Conservation (phyloP, 1,139 yeast species). For the Hyphopichia buzzinii region DNA sequence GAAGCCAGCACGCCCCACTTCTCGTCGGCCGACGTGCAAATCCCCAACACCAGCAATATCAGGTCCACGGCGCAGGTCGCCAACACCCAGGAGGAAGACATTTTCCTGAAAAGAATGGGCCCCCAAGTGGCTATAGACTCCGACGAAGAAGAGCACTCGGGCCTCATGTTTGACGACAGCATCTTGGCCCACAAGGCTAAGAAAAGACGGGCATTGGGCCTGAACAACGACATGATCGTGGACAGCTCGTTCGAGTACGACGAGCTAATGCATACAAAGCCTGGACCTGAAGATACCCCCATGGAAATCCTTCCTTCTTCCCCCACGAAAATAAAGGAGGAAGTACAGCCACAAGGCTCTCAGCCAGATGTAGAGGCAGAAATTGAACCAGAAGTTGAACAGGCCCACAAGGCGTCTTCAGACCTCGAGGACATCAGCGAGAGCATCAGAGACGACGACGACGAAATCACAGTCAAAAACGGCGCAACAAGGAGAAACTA, state of each 20-base stretch:
- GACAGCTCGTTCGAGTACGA: conserved; percentile 3
- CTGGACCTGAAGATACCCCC: not conserved
- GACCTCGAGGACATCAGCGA: not conserved
- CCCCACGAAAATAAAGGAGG: conserved; percentile 2
- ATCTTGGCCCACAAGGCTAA: not conserved
- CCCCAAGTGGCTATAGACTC: conserved; percentile 8
- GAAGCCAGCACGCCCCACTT: not conserved
- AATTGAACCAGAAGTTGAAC: no score
- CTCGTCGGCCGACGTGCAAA: conserved; percentile 1
- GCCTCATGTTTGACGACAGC: conserved; percentile 3
- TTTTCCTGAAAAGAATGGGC: not conserved
- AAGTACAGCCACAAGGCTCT: not conserved
- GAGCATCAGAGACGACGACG: not conserved
- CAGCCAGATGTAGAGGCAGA: no score
- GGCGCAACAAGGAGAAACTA: conserved; percentile 1
- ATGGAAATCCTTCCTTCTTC: conserved; percentile 1
- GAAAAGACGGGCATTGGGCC: not conserved
- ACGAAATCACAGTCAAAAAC: conserved; percentile 2
- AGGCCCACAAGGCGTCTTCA: not conserved
- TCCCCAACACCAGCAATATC: conserved; percentile 6
- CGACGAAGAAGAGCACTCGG: conserved; percentile 12
- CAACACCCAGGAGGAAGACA: conserved; percentile 15
- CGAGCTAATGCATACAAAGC: not conserved
- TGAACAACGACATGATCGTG: conserved; percentile 13
- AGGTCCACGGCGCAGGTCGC: conserved; percentile 13